Evolutionary conservation across 164 flowering plant species (phyloP).

Genomic region (Tinospora cordifolia): DNA sequence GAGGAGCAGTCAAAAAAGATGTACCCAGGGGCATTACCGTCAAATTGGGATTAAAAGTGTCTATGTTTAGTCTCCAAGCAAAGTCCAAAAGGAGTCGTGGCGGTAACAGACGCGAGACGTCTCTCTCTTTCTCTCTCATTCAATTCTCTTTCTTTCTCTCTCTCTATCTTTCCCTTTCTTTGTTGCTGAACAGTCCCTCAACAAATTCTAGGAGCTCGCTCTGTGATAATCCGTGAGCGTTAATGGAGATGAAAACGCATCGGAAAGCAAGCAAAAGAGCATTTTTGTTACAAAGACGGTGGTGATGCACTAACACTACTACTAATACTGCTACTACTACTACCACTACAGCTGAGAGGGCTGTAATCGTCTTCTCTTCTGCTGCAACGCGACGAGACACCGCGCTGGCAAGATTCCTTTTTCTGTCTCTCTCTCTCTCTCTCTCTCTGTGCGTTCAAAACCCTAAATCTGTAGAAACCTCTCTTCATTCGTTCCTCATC

Average conservation of each 20-base stretch:
- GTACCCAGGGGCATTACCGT: too few species aligned
- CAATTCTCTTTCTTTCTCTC: not conserved
- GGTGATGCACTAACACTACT: too few species aligned
- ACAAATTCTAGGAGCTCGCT: too few species aligned
- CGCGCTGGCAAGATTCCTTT: slow-evolving; percentile 25
- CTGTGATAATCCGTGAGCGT: not conserved
- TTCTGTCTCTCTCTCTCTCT: slow-evolving; percentile 12
- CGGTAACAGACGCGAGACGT: not conserved
- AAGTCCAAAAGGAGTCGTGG: too few species aligned
- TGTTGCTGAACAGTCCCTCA: too few species aligned
- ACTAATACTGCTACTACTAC: too few species aligned
- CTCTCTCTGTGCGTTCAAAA: not conserved
- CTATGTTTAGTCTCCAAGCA: not conserved
- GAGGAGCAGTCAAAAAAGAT: too few species aligned
- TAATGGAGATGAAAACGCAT: not conserved
- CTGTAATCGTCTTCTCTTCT: too few species aligned
- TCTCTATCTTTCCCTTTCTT: too few species aligned
- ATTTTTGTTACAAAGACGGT: not conserved
- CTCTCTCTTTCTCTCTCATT: not conserved
- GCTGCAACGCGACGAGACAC: slow-evolving; percentile 38
- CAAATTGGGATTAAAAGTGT: too few species aligned
- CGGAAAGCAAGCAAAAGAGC: not conserved
- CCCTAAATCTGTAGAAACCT: not conserved
- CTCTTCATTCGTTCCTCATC: not conserved
- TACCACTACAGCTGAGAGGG: too few species aligned